Conservation (phyloP, 208 protist genomes). For the Blastocrithidia nonstop region DNA sequence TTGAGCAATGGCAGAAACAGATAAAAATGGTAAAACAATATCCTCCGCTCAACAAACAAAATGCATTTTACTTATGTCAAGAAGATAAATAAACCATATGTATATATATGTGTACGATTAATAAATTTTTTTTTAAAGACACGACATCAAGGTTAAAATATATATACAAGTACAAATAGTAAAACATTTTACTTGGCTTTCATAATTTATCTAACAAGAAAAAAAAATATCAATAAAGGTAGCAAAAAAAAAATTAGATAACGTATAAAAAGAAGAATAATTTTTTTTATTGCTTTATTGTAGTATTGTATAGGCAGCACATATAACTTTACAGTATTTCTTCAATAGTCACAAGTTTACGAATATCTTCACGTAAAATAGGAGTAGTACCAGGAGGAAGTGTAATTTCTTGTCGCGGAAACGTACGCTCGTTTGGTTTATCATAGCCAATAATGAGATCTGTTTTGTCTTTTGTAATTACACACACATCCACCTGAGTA, state of each 20-base stretch:
- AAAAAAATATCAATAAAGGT: background rate
- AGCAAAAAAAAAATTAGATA: background rate
- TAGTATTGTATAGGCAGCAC: too few species aligned
- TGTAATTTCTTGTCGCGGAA: conserved; percentile 51
- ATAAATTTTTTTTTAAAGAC: conserved; percentile 4
- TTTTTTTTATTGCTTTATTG: too few species aligned
- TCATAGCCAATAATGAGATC: conserved; percentile 77
- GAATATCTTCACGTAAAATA: conserved; percentile 60
- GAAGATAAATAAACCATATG: too few species aligned
- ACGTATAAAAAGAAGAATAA: too few species aligned
- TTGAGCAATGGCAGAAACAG: too few species aligned
- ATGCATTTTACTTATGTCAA: too few species aligned
- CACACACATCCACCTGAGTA: conserved; percentile 97
- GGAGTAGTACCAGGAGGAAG: conserved; percentile 73
- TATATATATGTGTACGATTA: too few species aligned
- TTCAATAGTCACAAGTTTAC: conserved; percentile 54
- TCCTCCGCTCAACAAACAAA: too few species aligned
- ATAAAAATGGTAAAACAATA: too few species aligned
- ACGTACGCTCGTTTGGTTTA: conserved; percentile 69
- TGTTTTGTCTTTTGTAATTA: conserved; percentile 89
- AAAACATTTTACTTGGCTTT: background rate
- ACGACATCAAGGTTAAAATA: background rate
- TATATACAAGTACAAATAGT: conserved; percentile 2
- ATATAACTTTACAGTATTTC: conserved; percentile 23
- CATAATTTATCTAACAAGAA: background rate